Percentiles rank a stretch among this genome's conserved stretches.
Evolutionary conservation across 306 rosid species (phyloP).

Genomic region (Hippophae rhamnoides): DNA sequence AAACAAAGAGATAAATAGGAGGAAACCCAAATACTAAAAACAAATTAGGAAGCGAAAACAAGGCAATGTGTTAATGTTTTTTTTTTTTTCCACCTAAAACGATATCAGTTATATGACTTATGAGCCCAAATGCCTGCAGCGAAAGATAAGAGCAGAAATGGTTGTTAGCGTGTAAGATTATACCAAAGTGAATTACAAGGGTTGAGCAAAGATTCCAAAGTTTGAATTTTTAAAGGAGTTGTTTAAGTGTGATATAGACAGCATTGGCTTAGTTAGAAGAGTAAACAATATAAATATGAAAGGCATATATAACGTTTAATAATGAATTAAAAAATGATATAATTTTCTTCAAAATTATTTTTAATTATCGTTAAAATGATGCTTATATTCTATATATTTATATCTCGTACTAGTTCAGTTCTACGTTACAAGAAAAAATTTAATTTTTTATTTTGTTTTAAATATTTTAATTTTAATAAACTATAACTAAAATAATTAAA

Average conservation of each 20-base stretch:
- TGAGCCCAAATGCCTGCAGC: slow-evolving; percentile 34
- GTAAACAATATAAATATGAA: slow-evolving; percentile 18
- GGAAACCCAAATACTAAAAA: slow-evolving; percentile 2
- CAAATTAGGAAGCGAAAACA: not conserved
- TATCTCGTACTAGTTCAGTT: no score
- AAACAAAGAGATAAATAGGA: not conserved
- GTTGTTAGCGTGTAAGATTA: slow-evolving; percentile 51
- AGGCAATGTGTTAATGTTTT: not conserved
- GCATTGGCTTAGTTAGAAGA: slow-evolving; percentile 13
- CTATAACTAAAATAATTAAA: no score
- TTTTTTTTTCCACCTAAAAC: slow-evolving; percentile 40
- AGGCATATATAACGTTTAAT: not conserved
- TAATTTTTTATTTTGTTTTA: no score
- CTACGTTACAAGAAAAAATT: no score
- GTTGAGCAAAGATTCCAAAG: slow-evolving; percentile 24
- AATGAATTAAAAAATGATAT: no score
- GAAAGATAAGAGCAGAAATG: slow-evolving; percentile 31
- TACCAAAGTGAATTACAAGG: slow-evolving; percentile 27
- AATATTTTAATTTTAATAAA: no score
- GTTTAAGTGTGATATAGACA: slow-evolving; percentile 30
- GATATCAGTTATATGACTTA: slow-evolving; percentile 21
- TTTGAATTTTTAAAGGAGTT: not conserved
- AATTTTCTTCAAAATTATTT: no score
- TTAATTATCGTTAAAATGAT: no score
- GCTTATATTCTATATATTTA: no score